A percentile compares a stretch with the other conserved stretches of the same genome.
These are phyloP conservation scores for Xylariaceae sp. DNA, from an alignment of 2,329 filamentous ascomycete genomes.

Conservation along the genomic window DNA sequence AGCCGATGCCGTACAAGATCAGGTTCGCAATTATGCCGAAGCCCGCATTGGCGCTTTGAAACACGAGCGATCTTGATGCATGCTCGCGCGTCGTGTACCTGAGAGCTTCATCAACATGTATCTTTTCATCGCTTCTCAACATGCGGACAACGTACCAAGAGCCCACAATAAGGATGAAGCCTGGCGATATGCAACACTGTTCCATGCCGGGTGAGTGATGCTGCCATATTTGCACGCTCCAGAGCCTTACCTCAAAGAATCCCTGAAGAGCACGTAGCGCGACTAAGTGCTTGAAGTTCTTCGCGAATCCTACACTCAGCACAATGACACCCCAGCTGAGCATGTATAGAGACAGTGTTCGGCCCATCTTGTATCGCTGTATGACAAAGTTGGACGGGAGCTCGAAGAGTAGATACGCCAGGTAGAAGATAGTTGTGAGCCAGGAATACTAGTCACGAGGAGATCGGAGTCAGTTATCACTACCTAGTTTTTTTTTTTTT, in stretches of 20 bases:
- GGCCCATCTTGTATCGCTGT: slow-evolving; percentile 30
- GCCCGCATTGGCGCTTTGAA: slow-evolving; percentile 36
- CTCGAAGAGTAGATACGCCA: slow-evolving; percentile 31
- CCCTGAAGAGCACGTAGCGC: slow-evolving; percentile 35
- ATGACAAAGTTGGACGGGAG: slow-evolving; percentile 31
- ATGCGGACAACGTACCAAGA: slow-evolving; percentile 13
- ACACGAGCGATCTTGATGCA: slow-evolving; percentile 32
- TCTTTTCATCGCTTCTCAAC: background rate
- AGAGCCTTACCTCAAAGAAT: slow-evolving; percentile 28
- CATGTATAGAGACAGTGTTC: slow-evolving; percentile 31
- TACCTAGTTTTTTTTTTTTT: no score
- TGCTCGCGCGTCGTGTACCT: slow-evolving; percentile 39
- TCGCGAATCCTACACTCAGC: slow-evolving; percentile 34
- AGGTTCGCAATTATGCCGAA: slow-evolving; percentile 34
- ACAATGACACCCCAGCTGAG: slow-evolving; percentile 33
- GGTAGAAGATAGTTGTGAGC: slow-evolving; percentile 32
- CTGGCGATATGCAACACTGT: slow-evolving; percentile 36
- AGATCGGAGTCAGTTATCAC: no score
- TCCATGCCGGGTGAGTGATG: background rate
- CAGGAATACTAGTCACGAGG: no score
- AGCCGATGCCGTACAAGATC: slow-evolving; percentile 36
- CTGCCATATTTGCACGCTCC: background rate
- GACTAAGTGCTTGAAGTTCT: slow-evolving; percentile 36
- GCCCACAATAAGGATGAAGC: slow-evolving; percentile 36
- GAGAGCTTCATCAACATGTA: slow-evolving; percentile 7